phyloP scores from a whole-genome alignment of 108 stramenopile genomes.

The Fistulifera pelliculosa region DNA sequence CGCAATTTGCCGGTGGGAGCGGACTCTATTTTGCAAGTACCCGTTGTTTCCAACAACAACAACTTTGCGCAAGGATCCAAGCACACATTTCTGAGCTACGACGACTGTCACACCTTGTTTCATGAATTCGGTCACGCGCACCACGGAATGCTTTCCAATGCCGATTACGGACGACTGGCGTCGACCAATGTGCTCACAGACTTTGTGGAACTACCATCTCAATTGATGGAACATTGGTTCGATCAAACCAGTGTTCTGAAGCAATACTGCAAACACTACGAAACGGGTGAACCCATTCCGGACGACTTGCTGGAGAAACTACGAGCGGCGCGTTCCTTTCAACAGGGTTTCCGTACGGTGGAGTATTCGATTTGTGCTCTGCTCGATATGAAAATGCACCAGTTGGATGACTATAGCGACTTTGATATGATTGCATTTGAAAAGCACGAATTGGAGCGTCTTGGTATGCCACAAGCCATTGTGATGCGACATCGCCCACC shows the following conservation, averaged over 20 bases:
- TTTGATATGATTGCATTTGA: conserved; percentile 65
- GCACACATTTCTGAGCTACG: conserved; percentile 48
- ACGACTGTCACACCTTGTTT: conserved; percentile 36
- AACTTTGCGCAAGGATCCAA: conserved; percentile 60
- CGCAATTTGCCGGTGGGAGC: conserved; percentile 42
- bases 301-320: conserved; percentile 58
- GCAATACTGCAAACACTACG: conserved; percentile 48
- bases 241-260: conserved; percentile 50
- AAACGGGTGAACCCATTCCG: conserved; percentile 57
- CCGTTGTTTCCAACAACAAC: conserved; percentile 74
- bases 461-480: conserved; percentile 75
- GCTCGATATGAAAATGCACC: conserved; percentile 64
- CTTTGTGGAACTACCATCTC: conserved; percentile 69
- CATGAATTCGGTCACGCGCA: conserved; percentile 62
- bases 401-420: conserved; percentile 54
- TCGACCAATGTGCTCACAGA: conserved; percentile 63
- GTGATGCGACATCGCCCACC: conserved; percentile 72
- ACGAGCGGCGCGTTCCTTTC: conserved; percentile 53
- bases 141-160: conserved; percentile 65
- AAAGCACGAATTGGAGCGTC: conserved; percentile 39
- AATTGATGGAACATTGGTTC: conserved; percentile 79
- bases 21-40: conserved; percentile 43
- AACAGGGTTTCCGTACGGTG: conserved; percentile 69
- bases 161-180: conserved; percentile 54
- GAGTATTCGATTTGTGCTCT: conserved; percentile 75